Percentiles rank a stretch among this genome's conserved stretches.
Conservation (phyloP, 2,329 filamentous ascomycete species). For the Calonectria leucothoes region DNA sequence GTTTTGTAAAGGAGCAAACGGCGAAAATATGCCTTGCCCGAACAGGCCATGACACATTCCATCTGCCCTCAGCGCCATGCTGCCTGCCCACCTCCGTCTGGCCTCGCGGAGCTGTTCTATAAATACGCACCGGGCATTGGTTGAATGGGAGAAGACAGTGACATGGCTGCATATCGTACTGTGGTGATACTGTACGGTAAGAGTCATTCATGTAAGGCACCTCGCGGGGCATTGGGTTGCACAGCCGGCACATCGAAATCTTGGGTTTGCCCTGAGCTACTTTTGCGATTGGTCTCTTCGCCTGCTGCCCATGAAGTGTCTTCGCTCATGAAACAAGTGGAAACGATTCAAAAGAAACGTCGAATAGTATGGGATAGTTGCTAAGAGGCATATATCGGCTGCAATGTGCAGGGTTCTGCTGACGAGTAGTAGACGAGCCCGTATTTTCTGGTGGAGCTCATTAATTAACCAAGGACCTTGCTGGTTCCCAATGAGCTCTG, state of each 20-base stretch:
- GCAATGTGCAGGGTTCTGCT: background rate
- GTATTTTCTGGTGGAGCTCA: slow-evolving; percentile 21
- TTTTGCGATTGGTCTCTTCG: slow-evolving; percentile 5
- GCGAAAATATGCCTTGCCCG: background rate
- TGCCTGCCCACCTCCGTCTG: slow-evolving; percentile 1
- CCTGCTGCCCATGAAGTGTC: background rate
- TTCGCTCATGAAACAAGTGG: background rate
- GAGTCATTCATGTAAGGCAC: slow-evolving; percentile 16
- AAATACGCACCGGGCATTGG: background rate
- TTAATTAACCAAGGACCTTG: slow-evolving; percentile 5
- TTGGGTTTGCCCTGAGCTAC: background rate
- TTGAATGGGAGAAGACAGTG: background rate
- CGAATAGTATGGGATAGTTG: background rate
- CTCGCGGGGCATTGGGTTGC: slow-evolving; percentile 13
- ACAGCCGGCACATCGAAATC: slow-evolving; percentile 4
- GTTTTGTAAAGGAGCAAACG: background rate
- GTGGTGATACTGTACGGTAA: background rate
- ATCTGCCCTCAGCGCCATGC: background rate
- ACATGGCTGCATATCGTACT: background rate
- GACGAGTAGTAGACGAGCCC: background rate
- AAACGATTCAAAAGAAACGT: background rate
- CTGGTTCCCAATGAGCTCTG: slow-evolving; percentile 4
- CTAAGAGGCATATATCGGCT: slow-evolving; percentile 10
- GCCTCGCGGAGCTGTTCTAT: background rate
- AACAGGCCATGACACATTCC: background rate